Evolutionary conservation across 805 yeast species (phyloP), one percentile per base, ranked within the genome.

Genomic region (Torulaspora indica): DNA sequence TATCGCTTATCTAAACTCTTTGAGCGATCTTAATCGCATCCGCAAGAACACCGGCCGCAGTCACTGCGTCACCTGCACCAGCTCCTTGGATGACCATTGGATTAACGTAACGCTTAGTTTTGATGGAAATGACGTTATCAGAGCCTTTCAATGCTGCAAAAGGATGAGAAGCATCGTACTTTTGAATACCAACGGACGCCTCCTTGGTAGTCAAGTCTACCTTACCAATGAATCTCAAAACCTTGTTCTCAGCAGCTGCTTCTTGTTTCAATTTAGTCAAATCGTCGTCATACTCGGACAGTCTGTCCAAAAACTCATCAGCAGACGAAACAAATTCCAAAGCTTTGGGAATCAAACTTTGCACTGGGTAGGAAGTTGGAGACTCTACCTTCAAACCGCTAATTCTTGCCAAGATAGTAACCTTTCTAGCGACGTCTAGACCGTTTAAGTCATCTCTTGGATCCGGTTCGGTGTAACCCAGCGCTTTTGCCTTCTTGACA

Each of bases 361-460:
- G 90, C 27, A 93, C 96, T 30, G 95, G 89, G 81, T 93, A 91
- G 9, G 96, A 79, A 30, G 89, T 77, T 56, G 98, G 95, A 9
- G 93, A 82, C 63, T 82, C 84, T 30, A 93, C 86, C 47, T 78
- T 71, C 43, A 85, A 76, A 2, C 98, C 98, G 12, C 96, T 76
- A 42, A 93, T 77, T 74, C 99, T 85, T 37, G 96, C 95, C 51
- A 93, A 77, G 53, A 93, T 93, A 20, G 98, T 89, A 24, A 93
- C 96, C 69, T 93, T 93, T 77, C 99, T 84, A 35, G 99, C 99
- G 49, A 93, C 96, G 63, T 93, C 99, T 64, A 93, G 76, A 43
- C 99, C 99, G 67, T 91, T 93, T 68, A 93, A 78, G 65, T 93
- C 99, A 67, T 93, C 99, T 71, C 99, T 83, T 68, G 99, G 98